A percentile compares a stretch with the other conserved stretches of the same genome.
Evolutionary conservation across 441 rosid genomes (phyloP).

Genomic region (Arabidopsis lyrata): DNA sequence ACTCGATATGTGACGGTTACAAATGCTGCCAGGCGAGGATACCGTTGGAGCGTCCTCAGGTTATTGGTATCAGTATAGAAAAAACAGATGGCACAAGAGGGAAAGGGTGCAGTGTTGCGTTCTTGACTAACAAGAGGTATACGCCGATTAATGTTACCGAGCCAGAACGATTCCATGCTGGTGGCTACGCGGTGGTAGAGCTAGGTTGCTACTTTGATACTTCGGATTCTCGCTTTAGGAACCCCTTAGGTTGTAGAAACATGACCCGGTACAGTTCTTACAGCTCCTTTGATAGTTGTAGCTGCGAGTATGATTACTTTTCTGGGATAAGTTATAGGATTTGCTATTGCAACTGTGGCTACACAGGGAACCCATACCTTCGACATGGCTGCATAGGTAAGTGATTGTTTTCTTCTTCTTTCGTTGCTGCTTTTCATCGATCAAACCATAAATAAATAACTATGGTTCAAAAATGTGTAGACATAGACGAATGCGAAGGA

Average conservation of each 20-base stretch:
- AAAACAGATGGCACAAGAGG: not conserved
- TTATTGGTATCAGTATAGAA: not conserved
- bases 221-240: conserved; percentile 12
- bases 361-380: conserved; percentile 54
- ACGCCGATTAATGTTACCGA: conserved; percentile 16
- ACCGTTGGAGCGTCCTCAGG: conserved; percentile 29
- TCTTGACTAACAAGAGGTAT: conserved; percentile 37
- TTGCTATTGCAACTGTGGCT: conserved; percentile 46
- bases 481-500: conserved; percentile 35
- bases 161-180: conserved; percentile 19
- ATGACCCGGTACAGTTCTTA: conserved; percentile 7
- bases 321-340: conserved; percentile 33
- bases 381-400: conserved; percentile 52
- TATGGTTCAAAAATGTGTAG: conserved; percentile 8
- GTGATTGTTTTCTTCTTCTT: not conserved
- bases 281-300: not conserved
- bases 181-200: conserved; percentile 33
- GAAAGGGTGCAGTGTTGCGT: conserved; percentile 39
- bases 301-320: conserved; percentile 24
- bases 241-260: conserved; percentile 28
- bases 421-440: not conserved
- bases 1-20: conserved; percentile 32
- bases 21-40: conserved; percentile 37
- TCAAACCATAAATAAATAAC: not conserved
- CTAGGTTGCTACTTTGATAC: conserved; percentile 41